A percentile compares a stretch with the other conserved stretches of the same genome.
Conservation (phyloP, 306 rosid genomes). For the Notholithocarpus densiflorus region DNA sequence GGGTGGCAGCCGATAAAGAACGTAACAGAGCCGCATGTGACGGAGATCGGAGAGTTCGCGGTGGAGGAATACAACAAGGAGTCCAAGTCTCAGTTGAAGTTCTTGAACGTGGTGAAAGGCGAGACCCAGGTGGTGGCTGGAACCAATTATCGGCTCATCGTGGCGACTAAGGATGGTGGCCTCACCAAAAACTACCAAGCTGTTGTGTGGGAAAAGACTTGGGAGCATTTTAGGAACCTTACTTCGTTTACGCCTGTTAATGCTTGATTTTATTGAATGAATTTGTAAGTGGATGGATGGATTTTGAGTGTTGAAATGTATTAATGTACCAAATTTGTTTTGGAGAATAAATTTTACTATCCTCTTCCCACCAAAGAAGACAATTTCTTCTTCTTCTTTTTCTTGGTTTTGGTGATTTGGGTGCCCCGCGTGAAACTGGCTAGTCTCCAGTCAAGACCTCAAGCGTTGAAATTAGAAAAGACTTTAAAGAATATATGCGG, state of each 20-base stretch:
- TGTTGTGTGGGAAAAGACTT: conserved; percentile 33
- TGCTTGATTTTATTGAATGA: neutral
- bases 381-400: neutral
- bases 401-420: neutral
- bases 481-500: too few species aligned
- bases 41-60: conserved; percentile 50
- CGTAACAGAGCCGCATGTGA: conserved; percentile 34
- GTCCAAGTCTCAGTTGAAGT: conserved; percentile 13
- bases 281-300: too few species aligned
- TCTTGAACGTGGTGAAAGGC: conserved; percentile 32
- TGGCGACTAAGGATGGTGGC: conserved; percentile 22
- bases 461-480: too few species aligned
- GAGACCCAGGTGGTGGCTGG: conserved; percentile 53
- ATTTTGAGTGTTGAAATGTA: too few species aligned
- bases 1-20: conserved; percentile 46
- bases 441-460: too few species aligned
- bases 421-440: too few species aligned
- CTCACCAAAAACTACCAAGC: conserved; percentile 25
- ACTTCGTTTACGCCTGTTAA: conserved; percentile 33
- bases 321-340: too few species aligned
- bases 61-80: conserved; percentile 42
- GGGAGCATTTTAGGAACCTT: conserved; percentile 28
- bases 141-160: conserved; percentile 36
- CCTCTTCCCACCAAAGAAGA: neutral
- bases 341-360: too few species aligned